Evolutionary conservation across 352 stramenopile genomes (phyloP), one percentile per base, ranked within the genome.

Genomic region (Phytophthora palmivora): DNA sequence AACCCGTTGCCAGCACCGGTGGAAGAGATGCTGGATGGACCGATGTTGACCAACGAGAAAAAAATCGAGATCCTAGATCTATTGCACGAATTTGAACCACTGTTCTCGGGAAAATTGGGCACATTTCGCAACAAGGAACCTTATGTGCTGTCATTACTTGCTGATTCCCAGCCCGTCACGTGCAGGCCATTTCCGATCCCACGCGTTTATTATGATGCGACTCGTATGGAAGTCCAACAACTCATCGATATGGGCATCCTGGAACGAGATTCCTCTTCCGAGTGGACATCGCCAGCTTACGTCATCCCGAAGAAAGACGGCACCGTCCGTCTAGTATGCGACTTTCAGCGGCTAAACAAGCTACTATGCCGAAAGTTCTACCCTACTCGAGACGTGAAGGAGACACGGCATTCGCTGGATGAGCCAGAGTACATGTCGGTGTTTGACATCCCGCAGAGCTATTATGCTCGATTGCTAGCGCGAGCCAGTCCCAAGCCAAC

Each of bases 291-390:
- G 7, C 37, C 11, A 43, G 37, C 15, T 4, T 43, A 22, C n/a
- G 16, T 28, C 6, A 26, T 44, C 11, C 38, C 38, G 6, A 44
- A 44, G 38, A 44, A 44, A 16, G 19, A 60, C 36, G 52, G 41
- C 7, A 28, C 28, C 1, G 41, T 51, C 1, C 10, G 30, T 18
- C 9, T 60, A 28, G 36, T 32, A 1, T 39, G 15, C 12, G 36
- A 57, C 16, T 57, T 39, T 18, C 36, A n/a, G 21, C 21, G 26
- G 18, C 24, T 57, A 2, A 41, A 57, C 49, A 39, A 47, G 24
- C 5, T 12, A 4, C 8, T 56, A 0, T 36, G 37, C 8, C 22
- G 36, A 2, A 39, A n/a, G n/a, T 47, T 18, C 21, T 57, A 57
- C 9, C 22, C 21, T 36, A 2, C 30, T 16, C 16, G 47, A 54